Base-by-base conservation (phyloP, 345 rosid genomes). In the Bruguiera gymnorhiza region DNA sequence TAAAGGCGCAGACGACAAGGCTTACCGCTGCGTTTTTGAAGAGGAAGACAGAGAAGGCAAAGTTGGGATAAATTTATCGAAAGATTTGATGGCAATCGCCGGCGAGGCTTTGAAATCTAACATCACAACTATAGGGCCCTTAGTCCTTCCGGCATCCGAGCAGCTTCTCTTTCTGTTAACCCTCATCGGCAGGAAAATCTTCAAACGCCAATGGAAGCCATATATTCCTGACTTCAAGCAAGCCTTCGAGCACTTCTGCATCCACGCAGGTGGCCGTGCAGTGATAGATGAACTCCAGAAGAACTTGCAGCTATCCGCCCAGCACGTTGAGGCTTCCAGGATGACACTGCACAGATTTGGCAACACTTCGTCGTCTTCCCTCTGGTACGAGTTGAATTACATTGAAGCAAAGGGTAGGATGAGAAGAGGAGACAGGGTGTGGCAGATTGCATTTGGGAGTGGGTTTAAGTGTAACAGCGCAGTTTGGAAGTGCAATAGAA, bases 391-490 rank as follows among this genome's bases (percentile, higher is more conserved):
- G 56, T 73, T 86, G 61, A 75, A 77, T 62, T 85, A 85, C 73
- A 73, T 79, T 16, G 86, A 86, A 71, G 77, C 88, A 19, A 80
- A 78, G 70, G 73, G 79, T 67, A 83, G 83, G 58, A 75, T 83
- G 75, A 87, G 69, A 68, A 75, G 50, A 62, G 84, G 86, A 1
- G 79, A 89, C 50, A 76, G 80, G 50, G 81, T 87, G 39, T 83
- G 87, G 88, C 90, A 87, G 82, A 89, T 86, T 31, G 89, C 87
- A 16, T 78, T 88, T 21, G 93, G 90, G 26, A 85, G 90, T 53
- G 87, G 83, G 32, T 81, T 86, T 39, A 88, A 88, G 80, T 86
- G 91, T 69, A 85, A 77, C 60, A 87, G 88, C 57, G 89, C 87
- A 0, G 92, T 84, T 10, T 83, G 84, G 92, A 84, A 73, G 66